Conservation (phyloP, 2,329 filamentous ascomycete species). For the Aureobasidium sp. region DNA sequence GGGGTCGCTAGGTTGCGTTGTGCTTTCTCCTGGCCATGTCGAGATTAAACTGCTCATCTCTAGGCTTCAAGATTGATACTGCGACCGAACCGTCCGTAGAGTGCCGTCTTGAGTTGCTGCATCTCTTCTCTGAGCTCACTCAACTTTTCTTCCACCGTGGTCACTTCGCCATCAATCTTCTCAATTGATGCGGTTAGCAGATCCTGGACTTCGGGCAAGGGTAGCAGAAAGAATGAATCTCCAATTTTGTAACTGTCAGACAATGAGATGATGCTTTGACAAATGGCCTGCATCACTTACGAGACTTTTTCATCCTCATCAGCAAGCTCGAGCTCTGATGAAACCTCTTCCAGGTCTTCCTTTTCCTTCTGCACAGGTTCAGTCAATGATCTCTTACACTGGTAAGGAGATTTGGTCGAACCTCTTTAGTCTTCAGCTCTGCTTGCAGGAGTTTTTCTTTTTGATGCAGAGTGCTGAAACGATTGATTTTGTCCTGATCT, state of each 20-base stretch:
- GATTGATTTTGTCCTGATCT: constrained; percentile 98
- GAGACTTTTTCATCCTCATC: constrained; percentile 92
- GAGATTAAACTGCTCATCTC: constrained; percentile 21
- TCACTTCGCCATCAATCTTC: constrained; percentile 70
- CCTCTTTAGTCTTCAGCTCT: constrained; percentile 70
- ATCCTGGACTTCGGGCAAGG: constrained; percentile 77
- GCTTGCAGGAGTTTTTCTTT: constrained; percentile 73
- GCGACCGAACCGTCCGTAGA: constrained; percentile 91
- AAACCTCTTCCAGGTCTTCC: constrained; percentile 91
- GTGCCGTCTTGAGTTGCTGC: constrained; percentile 77
- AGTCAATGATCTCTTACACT: background rate
- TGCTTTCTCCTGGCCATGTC: background rate
- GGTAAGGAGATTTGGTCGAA: constrained; percentile 30
- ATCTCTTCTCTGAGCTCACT: constrained; percentile 74
- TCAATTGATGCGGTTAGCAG: constrained; percentile 67
- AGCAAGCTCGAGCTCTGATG: constrained; percentile 82
- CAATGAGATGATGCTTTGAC: background rate
- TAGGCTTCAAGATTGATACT: constrained; percentile 95
- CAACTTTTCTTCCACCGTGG: constrained; percentile 68
- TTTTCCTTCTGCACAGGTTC: constrained; percentile 73
- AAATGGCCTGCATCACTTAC: constrained; percentile 46
- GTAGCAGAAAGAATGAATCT: constrained; percentile 86
- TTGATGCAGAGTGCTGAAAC: constrained; percentile 89
- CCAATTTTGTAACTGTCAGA: constrained; percentile 83
- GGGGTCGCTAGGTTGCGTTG: background rate